Base-by-base conservation (phyloP, 768 basidiomycete genomes). In the Leccinum incarnatum region DNA sequence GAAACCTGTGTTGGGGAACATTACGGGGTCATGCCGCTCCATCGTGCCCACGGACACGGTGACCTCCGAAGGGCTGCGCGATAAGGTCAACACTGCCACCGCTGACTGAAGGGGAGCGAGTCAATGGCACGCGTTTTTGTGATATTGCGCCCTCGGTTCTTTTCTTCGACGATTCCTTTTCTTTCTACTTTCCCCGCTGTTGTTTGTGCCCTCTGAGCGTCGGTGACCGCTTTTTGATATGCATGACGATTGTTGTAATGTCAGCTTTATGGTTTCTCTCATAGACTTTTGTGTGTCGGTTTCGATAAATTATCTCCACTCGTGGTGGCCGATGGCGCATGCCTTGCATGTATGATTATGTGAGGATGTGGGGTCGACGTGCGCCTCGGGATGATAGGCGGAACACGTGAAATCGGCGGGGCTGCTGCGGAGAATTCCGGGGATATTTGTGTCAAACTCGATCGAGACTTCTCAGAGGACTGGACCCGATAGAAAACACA, bases 1-100 rank as follows among this genome's bases (percentile, higher is more conserved):
- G 73, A 90, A 90, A 73, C 95, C 94, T 42, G 73, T 93, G 52
- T 81, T 97, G 67, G 77, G 80, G 63, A 89, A 88, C 75, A 71
- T 86, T 66, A 78, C 78, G 61, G 71, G 76, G 45, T 76, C 76
- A 47, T 71, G 75, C 54, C 76, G 78, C 55, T 66, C 75, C 25
- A 73, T 78, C 58, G 78, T 78, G 55, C 76, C 78, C 40, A 74
- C 77, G 12, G 80, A 84, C 60, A 84, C 82, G 30, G 78, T 83
- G 54, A 78, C 79, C 12, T 77, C 79, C 3, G 79, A 82, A 51
- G 74, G 66, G n/a, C 67, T 81, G 60, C 79, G 81, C 49, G 74
- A 78, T 51, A 77, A 76, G 51, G 76, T 80, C 50, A 74, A 77
- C 48, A 75, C 72, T 5, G 77, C 77, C 25, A 72, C 62, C 11